Evolutionary conservation across 2,329 filamentous ascomycete species (phyloP).

Genomic region (Cytospora leucostoma): DNA sequence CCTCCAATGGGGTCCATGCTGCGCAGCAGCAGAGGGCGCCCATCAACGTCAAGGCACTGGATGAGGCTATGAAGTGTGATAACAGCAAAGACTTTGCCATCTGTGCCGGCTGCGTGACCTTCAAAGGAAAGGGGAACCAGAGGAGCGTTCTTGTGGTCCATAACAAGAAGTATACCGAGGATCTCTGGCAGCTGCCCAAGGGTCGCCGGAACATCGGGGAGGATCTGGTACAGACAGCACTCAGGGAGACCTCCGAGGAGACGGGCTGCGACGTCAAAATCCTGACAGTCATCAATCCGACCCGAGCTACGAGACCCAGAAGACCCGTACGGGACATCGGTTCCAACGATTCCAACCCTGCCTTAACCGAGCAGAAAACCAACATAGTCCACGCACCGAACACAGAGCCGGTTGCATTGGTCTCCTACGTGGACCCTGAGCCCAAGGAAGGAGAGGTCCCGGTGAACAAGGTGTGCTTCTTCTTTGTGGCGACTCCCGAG

Average conservation of each 20-base stretch:
- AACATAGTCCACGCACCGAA: constrained; percentile 30
- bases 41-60: constrained; percentile 36
- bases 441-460: constrained; percentile 35
- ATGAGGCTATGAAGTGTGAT: constrained; percentile 40
- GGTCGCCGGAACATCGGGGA: constrained; percentile 52
- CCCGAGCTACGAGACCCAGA: constrained; percentile 42
- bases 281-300: constrained; percentile 44
- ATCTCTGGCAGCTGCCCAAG: constrained; percentile 50
- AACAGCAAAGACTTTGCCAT: constrained; percentile 46
- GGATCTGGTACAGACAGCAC: constrained; percentile 43
- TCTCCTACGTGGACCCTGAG: constrained; percentile 40
- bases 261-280: constrained; percentile 45
- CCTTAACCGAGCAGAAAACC: background rate
- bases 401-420: constrained; percentile 41
- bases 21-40: background rate
- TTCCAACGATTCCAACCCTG: constrained; percentile 11
- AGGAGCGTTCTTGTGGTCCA: constrained; percentile 46
- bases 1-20: background rate
- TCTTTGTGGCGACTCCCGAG: constrained; percentile 40
- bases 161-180: constrained; percentile 41
- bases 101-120: constrained; percentile 50
- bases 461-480: constrained; percentile 43
- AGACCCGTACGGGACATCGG: constrained; percentile 8
- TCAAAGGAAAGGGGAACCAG: constrained; percentile 39
- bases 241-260: constrained; percentile 52